These are phyloP conservation scores for Penicillium verrucosum DNA, from an alignment of 2,329 filamentous ascomycete genomes.

Conservation along the genomic window DNA sequence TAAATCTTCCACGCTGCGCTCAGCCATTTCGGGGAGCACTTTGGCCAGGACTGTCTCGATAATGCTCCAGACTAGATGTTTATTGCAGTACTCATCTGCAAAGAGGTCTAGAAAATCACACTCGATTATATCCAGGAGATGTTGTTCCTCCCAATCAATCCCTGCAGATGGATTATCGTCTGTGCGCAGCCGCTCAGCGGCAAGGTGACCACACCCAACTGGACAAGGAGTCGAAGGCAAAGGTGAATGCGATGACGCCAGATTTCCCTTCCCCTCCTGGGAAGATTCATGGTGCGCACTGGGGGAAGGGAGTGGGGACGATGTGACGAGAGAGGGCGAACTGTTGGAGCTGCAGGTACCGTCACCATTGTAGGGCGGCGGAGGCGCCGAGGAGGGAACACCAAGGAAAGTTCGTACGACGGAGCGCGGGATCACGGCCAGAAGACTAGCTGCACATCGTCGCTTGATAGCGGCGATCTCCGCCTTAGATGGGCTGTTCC, in stretches of 20 bases:
- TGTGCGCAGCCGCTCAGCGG: slow-evolving; percentile 11
- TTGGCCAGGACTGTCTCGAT: slow-evolving; percentile 79
- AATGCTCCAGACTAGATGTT: slow-evolving; percentile 79
- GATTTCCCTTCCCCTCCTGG: not conserved
- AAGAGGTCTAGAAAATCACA: slow-evolving; percentile 68
- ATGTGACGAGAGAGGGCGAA: slow-evolving; percentile 15
- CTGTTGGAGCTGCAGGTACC: slow-evolving; percentile 25
- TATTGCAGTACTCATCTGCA: slow-evolving; percentile 83
- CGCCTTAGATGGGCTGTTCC: slow-evolving; percentile 22
- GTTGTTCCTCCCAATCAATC: slow-evolving; percentile 46
- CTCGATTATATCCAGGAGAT: slow-evolving; percentile 59
- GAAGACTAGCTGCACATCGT: slow-evolving; percentile 43
- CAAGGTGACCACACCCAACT: not conserved
- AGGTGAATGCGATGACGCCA: slow-evolving; percentile 4
- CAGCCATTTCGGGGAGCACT: slow-evolving; percentile 77
- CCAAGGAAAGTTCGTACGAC: slow-evolving; percentile 47
- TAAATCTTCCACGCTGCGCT: slow-evolving; percentile 67
- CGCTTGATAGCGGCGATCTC: slow-evolving; percentile 43
- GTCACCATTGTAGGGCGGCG: slow-evolving; percentile 14
- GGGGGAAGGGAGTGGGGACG: slow-evolving; percentile 15
- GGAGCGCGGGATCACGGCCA: slow-evolving; percentile 43
- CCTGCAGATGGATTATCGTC: slow-evolving; percentile 19
- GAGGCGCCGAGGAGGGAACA: slow-evolving; percentile 17
- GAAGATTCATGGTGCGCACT: not conserved
- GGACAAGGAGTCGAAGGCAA: not conserved